A percentile compares a stretch with the other conserved stretches of the same genome.
These are phyloP conservation scores for Suaeda aralocaspica DNA, from an alignment of 148 eudicot species.

Conservation along the genomic window DNA sequence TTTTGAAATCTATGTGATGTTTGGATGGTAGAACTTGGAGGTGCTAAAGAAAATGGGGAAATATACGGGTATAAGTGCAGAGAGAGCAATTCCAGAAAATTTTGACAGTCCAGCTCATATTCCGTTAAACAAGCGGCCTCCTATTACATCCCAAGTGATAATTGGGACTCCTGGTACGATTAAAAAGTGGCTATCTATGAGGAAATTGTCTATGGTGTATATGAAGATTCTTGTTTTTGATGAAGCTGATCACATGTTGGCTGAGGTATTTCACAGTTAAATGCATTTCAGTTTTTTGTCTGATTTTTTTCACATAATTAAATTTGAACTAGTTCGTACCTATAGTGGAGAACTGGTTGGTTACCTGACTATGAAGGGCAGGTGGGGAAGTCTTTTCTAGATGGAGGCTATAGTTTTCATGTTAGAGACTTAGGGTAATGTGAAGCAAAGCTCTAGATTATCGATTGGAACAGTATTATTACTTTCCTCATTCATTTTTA, in stretches of 20 bases:
- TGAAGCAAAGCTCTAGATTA: background rate
- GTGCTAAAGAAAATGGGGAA: slow-evolving; percentile 80
- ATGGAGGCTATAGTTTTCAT: no score
- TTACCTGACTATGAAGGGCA: no score
- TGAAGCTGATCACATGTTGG: slow-evolving; percentile 97
- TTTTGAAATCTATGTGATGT: no score
- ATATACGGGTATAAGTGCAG: slow-evolving; percentile 69
- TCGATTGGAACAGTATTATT: background rate
- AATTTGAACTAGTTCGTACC: background rate
- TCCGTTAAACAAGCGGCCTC: slow-evolving; percentile 49
- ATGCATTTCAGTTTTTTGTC: background rate
- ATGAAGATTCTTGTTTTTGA: slow-evolving; percentile 96
- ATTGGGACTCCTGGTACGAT: slow-evolving; percentile 88
- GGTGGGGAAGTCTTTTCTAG: no score
- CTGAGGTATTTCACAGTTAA: slow-evolving; percentile 47
- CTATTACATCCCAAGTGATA: slow-evolving; percentile 64
- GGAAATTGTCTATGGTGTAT: slow-evolving; percentile 46
- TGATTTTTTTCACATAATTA: background rate
- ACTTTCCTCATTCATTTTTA: background rate
- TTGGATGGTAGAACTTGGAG: slow-evolving; percentile 63
- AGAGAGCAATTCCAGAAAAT: slow-evolving; percentile 59
- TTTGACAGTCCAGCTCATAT: slow-evolving; percentile 43
- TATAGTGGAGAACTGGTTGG: background rate
- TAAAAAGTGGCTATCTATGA: slow-evolving; percentile 48
- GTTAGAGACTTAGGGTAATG: background rate